These are phyloP conservation scores for Aurifilum marmelostoma DNA, from an alignment of 2,329 filamentous ascomycete species.

Conservation along the genomic window DNA sequence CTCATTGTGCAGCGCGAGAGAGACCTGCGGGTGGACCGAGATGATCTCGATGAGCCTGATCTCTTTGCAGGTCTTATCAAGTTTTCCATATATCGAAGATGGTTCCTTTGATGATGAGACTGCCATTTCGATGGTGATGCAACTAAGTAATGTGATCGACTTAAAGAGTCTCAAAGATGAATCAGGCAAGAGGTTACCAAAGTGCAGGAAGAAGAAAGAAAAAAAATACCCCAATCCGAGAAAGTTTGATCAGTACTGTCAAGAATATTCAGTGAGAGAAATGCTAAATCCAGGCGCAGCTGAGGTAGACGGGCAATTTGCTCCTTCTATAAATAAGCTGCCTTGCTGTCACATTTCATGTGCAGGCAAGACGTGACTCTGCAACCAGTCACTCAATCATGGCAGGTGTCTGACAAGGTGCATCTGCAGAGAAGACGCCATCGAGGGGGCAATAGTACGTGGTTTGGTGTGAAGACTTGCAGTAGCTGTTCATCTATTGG, in stretches of 20 bases:
- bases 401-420: neutral
- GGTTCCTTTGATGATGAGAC: neutral
- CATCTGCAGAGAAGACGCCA: neutral
- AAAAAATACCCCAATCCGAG: no score
- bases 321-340: no score
- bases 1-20: neutral
- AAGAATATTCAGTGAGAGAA: no score
- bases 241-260: no score
- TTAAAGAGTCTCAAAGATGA: neutral
- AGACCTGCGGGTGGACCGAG: neutral
- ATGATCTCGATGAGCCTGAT: neutral
- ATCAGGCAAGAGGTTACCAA: neutral
- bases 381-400: no score
- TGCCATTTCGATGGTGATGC: neutral
- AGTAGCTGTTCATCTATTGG: no score
- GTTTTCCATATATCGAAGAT: neutral
- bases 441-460: neutral
- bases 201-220: neutral
- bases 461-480: neutral
- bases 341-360: no score
- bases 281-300: no score
- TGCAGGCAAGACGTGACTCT: no score
- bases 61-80: neutral
- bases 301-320: neutral
- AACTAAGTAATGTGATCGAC: neutral